Evolutionary conservation across 1,284 basidiomycete genomes (phyloP), one percentile per base, ranked within the genome.

Genomic region (Baeospora myosura): DNA sequence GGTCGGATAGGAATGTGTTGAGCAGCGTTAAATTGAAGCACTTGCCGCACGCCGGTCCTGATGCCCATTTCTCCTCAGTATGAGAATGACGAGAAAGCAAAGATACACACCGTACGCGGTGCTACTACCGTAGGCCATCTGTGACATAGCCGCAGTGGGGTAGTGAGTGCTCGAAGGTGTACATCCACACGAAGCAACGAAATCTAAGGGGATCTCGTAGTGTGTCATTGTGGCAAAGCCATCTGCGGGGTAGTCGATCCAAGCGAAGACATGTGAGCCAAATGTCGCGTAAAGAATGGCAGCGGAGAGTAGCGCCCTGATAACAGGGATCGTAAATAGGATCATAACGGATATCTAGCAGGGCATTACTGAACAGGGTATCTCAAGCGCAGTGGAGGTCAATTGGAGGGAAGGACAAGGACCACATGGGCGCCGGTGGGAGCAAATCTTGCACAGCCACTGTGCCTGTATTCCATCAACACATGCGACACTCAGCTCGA

Each of bases 11-110:
- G 53, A 79, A 78, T 4, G 83, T 76, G 52, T 85, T 78, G 37
- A 85, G 54, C 23, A 88, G 67, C 0, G 83, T 83, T 45, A 88
- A 61, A 38, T 80, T 80, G 61, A 88, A 88, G 66, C 86, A 88
- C 43, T 68, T 70, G 29, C 85, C 85, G 52, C 85, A 88, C 3
- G 70, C 72, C 29, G 82, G 77, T 4, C 69, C 69, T 68, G 35
- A 20, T 12, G 22, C 8, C 5, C 4, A 45, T 38, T 21, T 14
- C 16, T 16, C 8, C n/a, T n/a, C 20, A 20, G n/a, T 41, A 12
- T 17, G 20, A 42, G 40, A 24, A 20, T 11, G 28, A 18, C 33
- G 4, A 20, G 20, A 38, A 17, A 20, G 8, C 20, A 23, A 21
- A 23, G 12, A 38, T 12, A n/a, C 51, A 10, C 43, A 69, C 84